phyloP scores from a whole-genome alignment of 768 basidiomycete species.

The Tephrocybe sp. region DNA sequence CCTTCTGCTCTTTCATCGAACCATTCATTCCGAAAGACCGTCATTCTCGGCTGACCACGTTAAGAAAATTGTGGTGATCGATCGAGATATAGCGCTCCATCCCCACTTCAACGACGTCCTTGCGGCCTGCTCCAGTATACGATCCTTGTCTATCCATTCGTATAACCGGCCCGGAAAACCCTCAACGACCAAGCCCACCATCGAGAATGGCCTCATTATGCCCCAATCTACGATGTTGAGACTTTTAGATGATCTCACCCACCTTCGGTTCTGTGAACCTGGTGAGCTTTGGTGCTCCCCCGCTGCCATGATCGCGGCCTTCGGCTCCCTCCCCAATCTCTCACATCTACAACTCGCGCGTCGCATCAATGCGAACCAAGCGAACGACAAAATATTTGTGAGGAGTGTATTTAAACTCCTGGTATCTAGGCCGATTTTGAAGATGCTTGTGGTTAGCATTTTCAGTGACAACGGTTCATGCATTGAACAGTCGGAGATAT shows the following conservation, averaged over 20 bases:
- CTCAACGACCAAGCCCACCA: constrained; percentile 18
- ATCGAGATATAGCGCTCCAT: constrained; percentile 11
- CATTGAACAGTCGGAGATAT: constrained; percentile 25
- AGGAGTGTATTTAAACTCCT: constrained; percentile 32
- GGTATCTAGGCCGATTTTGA: constrained; percentile 24
- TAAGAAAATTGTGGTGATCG: constrained; percentile 36
- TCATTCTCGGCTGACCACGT: constrained; percentile 31
- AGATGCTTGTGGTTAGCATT: constrained; percentile 35
- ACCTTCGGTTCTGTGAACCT: constrained; percentile 40
- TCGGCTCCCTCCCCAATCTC: constrained; percentile 34
- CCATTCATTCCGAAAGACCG: constrained; percentile 24
- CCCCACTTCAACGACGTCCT: constrained; percentile 29
- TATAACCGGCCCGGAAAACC: constrained; percentile 18
- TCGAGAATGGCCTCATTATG: constrained; percentile 1
- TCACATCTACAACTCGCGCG: constrained; percentile 41
- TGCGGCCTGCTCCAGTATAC: constrained; percentile 31
- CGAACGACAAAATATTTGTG: constrained; percentile 38
- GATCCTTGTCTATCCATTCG: constrained; percentile 29
- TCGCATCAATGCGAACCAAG: constrained; percentile 37
- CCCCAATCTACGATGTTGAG: constrained; percentile 1
- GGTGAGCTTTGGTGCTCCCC: constrained; percentile 36
- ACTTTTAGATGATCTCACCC: constrained; percentile 24
- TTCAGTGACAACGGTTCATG: constrained; percentile 18
- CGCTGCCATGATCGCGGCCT: constrained; percentile 28
- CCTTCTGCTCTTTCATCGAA: constrained; percentile 36